Conservation (phyloP, 108 stramenopile genomes). For the Skeletonema potamos region DNA sequence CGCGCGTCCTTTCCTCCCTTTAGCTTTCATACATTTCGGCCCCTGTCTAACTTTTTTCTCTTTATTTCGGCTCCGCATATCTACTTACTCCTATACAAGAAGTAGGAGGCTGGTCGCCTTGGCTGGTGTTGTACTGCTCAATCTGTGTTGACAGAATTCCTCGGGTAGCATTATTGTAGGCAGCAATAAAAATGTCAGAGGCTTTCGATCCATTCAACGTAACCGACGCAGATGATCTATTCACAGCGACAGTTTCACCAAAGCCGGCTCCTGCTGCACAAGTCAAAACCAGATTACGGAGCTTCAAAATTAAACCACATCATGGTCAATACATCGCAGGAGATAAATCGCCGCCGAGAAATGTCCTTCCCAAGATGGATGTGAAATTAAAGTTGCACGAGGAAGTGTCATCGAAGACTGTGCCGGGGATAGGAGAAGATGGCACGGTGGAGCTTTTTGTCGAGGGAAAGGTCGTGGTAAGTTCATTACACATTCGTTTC, state of each 20-base stretch:
- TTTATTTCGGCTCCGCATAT: too few relatives aligned
- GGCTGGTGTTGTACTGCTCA: too few relatives aligned
- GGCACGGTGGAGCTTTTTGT: slow-evolving; percentile 39
- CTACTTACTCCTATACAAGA: too few relatives aligned
- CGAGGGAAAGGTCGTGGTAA: slow-evolving; percentile 60
- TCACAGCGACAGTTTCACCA: background rate
- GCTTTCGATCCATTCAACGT: background rate
- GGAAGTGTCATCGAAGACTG: slow-evolving; percentile 57
- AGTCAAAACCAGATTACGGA: background rate
- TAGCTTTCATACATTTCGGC: too few relatives aligned
- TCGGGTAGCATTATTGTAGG: too few relatives aligned
- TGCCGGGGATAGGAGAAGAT: slow-evolving; percentile 38
- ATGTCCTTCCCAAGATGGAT: slow-evolving; percentile 8
- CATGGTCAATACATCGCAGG: background rate
- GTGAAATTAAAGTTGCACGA: slow-evolving; percentile 61
- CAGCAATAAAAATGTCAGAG: background rate
- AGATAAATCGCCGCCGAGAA: background rate
- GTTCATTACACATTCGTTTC: background rate
- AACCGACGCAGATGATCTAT: background rate
- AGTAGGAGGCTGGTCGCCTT: too few relatives aligned
- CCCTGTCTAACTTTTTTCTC: too few relatives aligned
- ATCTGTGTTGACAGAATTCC: too few relatives aligned
- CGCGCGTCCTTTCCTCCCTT: too few relatives aligned
- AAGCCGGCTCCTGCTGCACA: background rate
- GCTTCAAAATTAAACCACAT: background rate